Percentiles rank a stretch among this genome's conserved stretches.
phyloP scores from a whole-genome alignment of 106 monocot genomes.

The Allium fistulosum region DNA sequence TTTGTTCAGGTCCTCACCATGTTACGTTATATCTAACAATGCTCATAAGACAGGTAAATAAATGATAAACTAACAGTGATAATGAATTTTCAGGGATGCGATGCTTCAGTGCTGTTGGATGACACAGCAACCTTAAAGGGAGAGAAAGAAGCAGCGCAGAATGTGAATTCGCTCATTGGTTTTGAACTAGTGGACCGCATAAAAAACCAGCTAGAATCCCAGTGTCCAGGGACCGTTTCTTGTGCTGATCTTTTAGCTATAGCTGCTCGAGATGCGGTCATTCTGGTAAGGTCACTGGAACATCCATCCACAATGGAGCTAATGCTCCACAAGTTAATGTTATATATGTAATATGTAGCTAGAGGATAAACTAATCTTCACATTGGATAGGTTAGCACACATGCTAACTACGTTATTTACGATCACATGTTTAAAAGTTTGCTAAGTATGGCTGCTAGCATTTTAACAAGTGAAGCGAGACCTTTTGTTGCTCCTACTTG shows the following conservation, averaged over 20 bases:
- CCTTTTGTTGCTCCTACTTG: neutral
- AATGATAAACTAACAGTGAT: neutral
- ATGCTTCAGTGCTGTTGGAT: constrained; percentile 56
- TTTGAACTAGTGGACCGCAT: constrained; percentile 53
- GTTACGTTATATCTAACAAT: neutral
- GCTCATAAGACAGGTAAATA: neutral
- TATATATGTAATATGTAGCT: neutral
- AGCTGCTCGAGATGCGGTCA: constrained; percentile 68
- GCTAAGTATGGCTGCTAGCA: neutral
- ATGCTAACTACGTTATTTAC: too few relatives aligned
- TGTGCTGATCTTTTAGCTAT: constrained; percentile 84
- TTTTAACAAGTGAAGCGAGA: neutral
- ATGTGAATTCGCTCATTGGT: constrained; percentile 39
- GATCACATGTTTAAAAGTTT: too few relatives aligned
- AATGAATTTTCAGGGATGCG: constrained; percentile 43
- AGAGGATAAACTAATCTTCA: neutral
- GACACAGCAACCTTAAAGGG: constrained; percentile 43
- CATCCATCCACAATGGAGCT: neutral
- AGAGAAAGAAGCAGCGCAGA: constrained; percentile 36
- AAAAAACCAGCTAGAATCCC: constrained; percentile 66
- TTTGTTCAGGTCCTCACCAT: constrained; percentile 55
- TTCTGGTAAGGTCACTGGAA: constrained; percentile 35
- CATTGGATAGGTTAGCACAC: too few relatives aligned
- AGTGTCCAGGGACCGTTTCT: constrained; percentile 72
- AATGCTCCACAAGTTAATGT: neutral